Conservation (phyloP, 306 rosid species). For the Acacia acuminata region DNA sequence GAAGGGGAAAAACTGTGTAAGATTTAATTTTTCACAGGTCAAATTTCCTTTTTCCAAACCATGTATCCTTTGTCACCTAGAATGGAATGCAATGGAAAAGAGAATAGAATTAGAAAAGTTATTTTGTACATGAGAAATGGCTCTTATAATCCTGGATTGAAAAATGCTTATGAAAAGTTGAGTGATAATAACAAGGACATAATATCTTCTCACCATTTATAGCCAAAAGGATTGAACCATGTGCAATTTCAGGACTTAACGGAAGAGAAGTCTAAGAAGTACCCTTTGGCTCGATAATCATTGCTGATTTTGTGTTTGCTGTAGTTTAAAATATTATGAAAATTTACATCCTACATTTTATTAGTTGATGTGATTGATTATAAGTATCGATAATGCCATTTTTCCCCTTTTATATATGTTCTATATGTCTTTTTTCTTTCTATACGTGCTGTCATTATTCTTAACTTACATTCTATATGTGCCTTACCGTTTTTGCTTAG, state of each 20-base stretch:
- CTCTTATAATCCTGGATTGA: background rate
- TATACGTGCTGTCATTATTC: background rate
- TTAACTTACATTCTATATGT: conserved; percentile 5
- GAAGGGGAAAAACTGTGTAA: background rate
- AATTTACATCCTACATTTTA: conserved; percentile 9
- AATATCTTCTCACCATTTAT: background rate
- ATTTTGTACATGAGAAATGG: background rate
- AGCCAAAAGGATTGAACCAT: background rate
- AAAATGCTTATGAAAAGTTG: background rate
- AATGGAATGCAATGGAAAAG: background rate
- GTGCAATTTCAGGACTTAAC: background rate
- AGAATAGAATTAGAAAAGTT: background rate
- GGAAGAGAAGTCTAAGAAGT: background rate
- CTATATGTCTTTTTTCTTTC: background rate
- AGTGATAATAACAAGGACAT: background rate
- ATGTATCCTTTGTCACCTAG: background rate
- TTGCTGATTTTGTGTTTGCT: conserved; percentile 1
- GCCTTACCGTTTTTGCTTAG: conserved; percentile 44
- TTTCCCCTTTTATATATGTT: background rate
- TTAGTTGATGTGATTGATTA: background rate
- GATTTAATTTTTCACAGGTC: background rate
- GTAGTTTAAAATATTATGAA: background rate
- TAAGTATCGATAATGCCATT: conserved; percentile 14
- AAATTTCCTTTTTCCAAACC: background rate
- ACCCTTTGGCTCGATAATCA: background rate